Conservation (phyloP, 2,329 filamentous ascomycete genomes). For the Pestalotiopsis sp. region DNA sequence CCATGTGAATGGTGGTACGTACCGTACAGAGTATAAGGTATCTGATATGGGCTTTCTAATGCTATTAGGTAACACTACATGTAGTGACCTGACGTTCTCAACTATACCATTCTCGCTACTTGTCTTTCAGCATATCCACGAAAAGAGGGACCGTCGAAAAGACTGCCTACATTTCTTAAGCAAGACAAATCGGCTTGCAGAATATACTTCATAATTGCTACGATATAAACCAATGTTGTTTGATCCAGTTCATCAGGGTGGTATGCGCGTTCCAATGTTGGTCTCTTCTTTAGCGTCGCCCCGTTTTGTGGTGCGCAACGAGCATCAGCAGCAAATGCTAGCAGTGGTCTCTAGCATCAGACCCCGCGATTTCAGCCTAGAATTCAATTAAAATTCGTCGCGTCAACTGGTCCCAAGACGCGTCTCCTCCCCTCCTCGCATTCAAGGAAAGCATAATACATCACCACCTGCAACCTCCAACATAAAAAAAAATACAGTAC, state of each 20-base stretch:
- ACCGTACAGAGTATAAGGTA: background rate
- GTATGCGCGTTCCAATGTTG: background rate
- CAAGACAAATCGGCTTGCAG: too few species aligned
- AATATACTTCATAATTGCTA: too few species aligned
- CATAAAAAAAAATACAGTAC: background rate
- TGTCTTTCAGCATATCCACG: background rate
- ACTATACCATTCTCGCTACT: background rate
- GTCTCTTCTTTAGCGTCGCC: background rate
- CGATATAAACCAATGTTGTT: background rate
- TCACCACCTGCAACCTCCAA: background rate
- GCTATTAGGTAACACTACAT: background rate
- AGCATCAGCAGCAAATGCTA: background rate
- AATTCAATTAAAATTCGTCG: constrained; percentile 18
- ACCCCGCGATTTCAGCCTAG: constrained; percentile 14
- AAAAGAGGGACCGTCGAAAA: background rate
- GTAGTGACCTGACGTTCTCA: background rate
- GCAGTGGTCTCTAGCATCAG: background rate
- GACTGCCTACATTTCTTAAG: background rate
- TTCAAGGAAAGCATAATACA: background rate
- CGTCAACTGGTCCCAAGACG: constrained; percentile 11
- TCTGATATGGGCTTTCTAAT: background rate
- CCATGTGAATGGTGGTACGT: background rate
- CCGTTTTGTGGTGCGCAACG: background rate
- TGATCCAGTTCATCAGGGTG: background rate
- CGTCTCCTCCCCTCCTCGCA: constrained; percentile 11